Evolutionary conservation across 495 filamentous ascomycete genomes (phyloP), one percentile per base, ranked within the genome.

Genomic region (Penicillium desertorum): DNA sequence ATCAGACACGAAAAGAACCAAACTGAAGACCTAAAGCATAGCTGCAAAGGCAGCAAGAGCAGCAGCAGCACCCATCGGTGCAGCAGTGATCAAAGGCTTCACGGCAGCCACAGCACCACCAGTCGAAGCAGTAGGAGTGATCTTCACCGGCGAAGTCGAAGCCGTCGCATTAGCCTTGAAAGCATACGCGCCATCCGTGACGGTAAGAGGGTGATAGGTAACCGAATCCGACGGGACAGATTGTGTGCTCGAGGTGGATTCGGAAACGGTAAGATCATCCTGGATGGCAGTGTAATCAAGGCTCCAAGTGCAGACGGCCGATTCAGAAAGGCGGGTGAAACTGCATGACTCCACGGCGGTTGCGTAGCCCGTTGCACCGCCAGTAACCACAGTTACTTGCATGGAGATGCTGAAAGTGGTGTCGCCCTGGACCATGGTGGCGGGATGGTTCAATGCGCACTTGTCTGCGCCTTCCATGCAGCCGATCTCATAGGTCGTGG

Each of bases 401-500:
- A 34, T 36, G 2, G 42, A 37, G 25, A 48, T 41, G 57, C 51
- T 61, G 39, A 54, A 49, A 16, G 63, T 66, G 16, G 17, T 29
- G 20, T 50, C 45, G 41, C 67, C 69, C 23, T 64, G 61, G 34
- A 72, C 56, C n/a, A 72, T 27, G 39, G 69, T 72, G 17, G 46
- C 54, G n/a, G 69, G 64, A 2, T 45, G 32, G 27, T 58, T 17
- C 30, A 67, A 44, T 4, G 54, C 25, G 45, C 69, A 72, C 36
- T 65, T 50, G 16, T 48, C 43, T 5, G 69, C 69, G 34, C 23
- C 59, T 25, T 32, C 45, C 17, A 57, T 12, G 25, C 69, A 72
- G 45, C n/a, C 36, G 22, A 72, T 47, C n/a, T 65, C 42, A 58
- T 68, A 72, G 50, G 69, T 72, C 16, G 69, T 70, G 5, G 58